phyloP scores from a whole-genome alignment of 2,329 filamentous ascomycete species.

The Bipolaris bicolor region DNA sequence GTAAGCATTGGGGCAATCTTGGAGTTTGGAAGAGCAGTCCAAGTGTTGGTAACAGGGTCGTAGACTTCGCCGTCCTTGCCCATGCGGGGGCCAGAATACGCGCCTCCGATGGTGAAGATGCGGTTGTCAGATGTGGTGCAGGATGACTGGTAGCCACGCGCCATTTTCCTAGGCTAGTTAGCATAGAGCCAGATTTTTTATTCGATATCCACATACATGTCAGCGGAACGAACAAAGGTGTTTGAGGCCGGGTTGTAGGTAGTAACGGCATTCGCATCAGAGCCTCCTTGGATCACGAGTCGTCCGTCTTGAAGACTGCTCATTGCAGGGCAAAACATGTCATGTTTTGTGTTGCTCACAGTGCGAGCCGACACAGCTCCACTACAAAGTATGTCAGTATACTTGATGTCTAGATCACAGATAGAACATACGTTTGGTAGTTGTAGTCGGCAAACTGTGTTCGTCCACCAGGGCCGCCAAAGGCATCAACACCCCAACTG shows the following conservation, averaged over 20 bases:
- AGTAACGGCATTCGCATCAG: constrained; percentile 30
- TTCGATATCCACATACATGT: constrained; percentile 15
- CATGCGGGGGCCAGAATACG: constrained; percentile 29
- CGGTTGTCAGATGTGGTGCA: constrained; percentile 28
- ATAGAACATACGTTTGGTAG: constrained; percentile 26
- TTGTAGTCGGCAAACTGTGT: constrained; percentile 39
- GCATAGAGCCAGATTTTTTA: neutral
- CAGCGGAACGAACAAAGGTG: constrained; percentile 22
- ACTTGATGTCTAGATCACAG: neutral
- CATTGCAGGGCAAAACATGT: constrained; percentile 39
- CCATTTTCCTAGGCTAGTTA: constrained; percentile 21
- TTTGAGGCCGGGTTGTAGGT: constrained; percentile 32
- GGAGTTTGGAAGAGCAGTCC: constrained; percentile 29
- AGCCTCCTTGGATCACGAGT: constrained; percentile 34
- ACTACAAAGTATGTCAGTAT: constrained; percentile 19
- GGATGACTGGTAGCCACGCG: constrained; percentile 33
- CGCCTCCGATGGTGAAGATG: constrained; percentile 37
- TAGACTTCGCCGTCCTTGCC: constrained; percentile 36
- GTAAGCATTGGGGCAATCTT: constrained; percentile 29
- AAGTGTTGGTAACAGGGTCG: constrained; percentile 27
- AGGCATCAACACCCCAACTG: constrained; percentile 36
- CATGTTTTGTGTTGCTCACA: constrained; percentile 33
- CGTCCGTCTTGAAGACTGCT: constrained; percentile 33
- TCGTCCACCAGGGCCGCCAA: constrained; percentile 29
- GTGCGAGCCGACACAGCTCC: constrained; percentile 30